Conservation (phyloP, 108 stramenopile species). For the Mediolabrus comicus region DNA sequence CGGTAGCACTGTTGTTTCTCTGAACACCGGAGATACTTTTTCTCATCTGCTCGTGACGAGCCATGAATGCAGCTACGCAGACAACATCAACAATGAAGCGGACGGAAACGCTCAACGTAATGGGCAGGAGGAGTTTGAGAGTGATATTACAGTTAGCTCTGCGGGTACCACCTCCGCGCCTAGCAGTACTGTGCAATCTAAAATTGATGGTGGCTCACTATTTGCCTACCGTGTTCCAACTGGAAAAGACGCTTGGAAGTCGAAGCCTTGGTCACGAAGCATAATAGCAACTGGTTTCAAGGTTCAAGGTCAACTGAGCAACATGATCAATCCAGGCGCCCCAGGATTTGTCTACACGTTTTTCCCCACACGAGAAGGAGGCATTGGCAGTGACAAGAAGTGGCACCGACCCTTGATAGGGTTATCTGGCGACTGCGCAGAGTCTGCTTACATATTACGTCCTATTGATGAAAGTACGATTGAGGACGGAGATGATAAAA, state of each 20-base stretch:
- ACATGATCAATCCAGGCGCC: slow-evolving; percentile 94
- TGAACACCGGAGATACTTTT: slow-evolving; percentile 60
- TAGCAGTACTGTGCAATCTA: slow-evolving; percentile 14
- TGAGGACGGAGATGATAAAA: slow-evolving; percentile 31
- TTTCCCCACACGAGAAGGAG: slow-evolving; percentile 67
- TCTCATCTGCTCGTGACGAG: slow-evolving; percentile 80
- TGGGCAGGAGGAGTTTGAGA: neutral
- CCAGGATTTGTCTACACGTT: slow-evolving; percentile 95
- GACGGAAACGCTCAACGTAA: neutral
- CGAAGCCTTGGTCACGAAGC: slow-evolving; percentile 75
- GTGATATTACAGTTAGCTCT: neutral
- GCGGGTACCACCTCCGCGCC: neutral
- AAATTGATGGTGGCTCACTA: slow-evolving; percentile 82
- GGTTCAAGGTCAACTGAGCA: slow-evolving; percentile 78
- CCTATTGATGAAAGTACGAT: slow-evolving; percentile 50
- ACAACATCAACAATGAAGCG: slow-evolving; percentile 12
- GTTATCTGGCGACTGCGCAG: slow-evolving; percentile 94
- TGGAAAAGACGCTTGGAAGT: slow-evolving; percentile 65
- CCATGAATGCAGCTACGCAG: slow-evolving; percentile 72
- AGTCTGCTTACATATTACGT: slow-evolving; percentile 92
- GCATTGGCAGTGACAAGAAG: slow-evolving; percentile 34
- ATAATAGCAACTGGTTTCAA: slow-evolving; percentile 90
- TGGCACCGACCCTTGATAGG: slow-evolving; percentile 89
- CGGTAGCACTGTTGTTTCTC: slow-evolving; percentile 71
- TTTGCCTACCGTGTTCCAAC: slow-evolving; percentile 87